Percentiles rank a stretch among this genome's conserved stretches.
These are phyloP conservation scores for Saturnispora galanensis DNA, from an alignment of 805 yeast species.

Conservation along the genomic window DNA sequence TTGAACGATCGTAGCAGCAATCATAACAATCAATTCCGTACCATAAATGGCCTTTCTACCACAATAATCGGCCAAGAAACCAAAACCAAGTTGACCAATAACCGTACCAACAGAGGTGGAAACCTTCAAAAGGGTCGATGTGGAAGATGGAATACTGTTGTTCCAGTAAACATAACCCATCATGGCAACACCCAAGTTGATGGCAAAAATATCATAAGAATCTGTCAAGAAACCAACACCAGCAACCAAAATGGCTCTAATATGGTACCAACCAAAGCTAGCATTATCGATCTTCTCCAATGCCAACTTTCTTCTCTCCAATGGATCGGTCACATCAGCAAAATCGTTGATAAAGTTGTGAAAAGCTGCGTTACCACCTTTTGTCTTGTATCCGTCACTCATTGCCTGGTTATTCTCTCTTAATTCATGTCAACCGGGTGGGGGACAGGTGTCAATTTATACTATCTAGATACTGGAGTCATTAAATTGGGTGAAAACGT, in stretches of 20 bases:
- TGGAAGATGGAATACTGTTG: constrained; percentile 51
- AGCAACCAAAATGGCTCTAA: constrained; percentile 75
- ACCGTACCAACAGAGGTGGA: constrained; percentile 93
- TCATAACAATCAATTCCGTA: constrained; percentile 75
- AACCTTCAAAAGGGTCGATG: constrained; percentile 68
- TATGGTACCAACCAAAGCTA: constrained; percentile 71
- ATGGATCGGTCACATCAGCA: constrained; percentile 74
- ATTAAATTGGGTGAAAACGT: neutral
- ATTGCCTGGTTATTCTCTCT: neutral
- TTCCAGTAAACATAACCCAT: constrained; percentile 68
- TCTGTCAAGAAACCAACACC: constrained; percentile 94
- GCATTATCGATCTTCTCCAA: constrained; percentile 77
- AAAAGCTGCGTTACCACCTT: constrained; percentile 81
- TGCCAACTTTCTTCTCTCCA: constrained; percentile 81
- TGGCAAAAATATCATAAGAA: constrained; percentile 87
- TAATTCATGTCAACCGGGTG: too few relatives aligned
- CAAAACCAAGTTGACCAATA: constrained; percentile 81
- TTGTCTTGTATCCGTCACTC: constrained; percentile 25
- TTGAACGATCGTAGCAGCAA: constrained; percentile 69
- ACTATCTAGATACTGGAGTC: neutral
- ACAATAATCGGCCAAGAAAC: constrained; percentile 66
- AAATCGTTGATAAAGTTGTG: constrained; percentile 74
- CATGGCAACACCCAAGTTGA: constrained; percentile 75
- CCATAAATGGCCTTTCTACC: constrained; percentile 90
- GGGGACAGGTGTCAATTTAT: too few relatives aligned